Conservation (phyloP, 176 grass and related monocot species). For the Rhynchospora pubera region DNA sequence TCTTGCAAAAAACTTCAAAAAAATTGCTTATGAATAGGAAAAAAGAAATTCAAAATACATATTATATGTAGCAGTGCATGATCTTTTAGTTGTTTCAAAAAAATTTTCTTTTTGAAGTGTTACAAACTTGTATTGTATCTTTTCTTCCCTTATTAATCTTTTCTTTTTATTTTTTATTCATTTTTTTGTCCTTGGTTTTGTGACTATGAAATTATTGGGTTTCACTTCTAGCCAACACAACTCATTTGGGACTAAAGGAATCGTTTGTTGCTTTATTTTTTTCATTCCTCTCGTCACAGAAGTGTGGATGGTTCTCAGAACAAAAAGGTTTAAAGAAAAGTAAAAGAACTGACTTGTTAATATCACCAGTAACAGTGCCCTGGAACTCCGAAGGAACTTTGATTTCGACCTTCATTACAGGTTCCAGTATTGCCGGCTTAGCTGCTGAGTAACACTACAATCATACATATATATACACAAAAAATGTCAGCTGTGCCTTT, state of each 20-base stretch:
- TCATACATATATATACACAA: constrained; percentile 15
- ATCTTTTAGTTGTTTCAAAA: neutral
- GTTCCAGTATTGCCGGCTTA: constrained; percentile 89
- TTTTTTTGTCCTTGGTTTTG: no score
- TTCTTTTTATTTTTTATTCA: no score
- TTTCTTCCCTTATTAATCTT: neutral
- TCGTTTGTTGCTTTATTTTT: neutral
- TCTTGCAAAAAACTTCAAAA: neutral
- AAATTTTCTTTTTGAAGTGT: neutral
- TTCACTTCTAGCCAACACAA: no score
- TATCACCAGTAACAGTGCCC: constrained; percentile 92
- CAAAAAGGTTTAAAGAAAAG: neutral
- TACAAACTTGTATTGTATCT: neutral
- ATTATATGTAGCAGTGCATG: neutral
- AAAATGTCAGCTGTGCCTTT: neutral
- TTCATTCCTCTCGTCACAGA: neutral
- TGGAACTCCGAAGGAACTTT: constrained; percentile 97
- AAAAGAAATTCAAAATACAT: neutral
- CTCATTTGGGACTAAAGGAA: no score
- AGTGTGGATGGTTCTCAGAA: neutral
- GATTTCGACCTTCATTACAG: constrained; percentile 94
- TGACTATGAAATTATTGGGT: no score
- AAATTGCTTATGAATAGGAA: neutral
- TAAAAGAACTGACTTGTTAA: constrained; percentile 80
- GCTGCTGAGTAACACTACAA: constrained; percentile 75